Evolutionary conservation across 768 basidiomycete species (phyloP).

Genomic region (Phylloporus rhodoxanthus): DNA sequence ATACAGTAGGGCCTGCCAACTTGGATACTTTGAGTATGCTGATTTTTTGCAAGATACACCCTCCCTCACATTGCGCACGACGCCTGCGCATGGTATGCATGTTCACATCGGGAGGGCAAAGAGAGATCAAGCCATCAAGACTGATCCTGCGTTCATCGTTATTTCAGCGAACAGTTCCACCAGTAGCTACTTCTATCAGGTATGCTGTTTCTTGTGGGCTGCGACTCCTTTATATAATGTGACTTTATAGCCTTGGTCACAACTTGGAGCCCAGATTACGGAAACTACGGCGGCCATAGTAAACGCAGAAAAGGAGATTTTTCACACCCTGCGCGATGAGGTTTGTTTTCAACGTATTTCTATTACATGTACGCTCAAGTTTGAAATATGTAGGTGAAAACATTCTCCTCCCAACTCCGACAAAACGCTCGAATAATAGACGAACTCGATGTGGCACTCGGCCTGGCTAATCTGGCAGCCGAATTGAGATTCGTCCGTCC

Average conservation of each 20-base stretch:
- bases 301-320: constrained; percentile 65
- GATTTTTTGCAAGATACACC: constrained; percentile 47
- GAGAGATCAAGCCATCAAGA: constrained; percentile 50
- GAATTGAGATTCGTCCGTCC: constrained; percentile 78
- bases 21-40: constrained; percentile 1
- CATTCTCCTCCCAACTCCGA: constrained; percentile 50
- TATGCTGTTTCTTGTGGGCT: constrained; percentile 19
- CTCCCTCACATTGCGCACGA: constrained; percentile 68
- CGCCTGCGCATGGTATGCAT: constrained; percentile 65
- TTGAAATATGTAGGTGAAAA: constrained; percentile 48
- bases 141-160: constrained; percentile 45
- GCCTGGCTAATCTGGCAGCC: constrained; percentile 73
- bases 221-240: background rate
- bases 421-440: constrained; percentile 75
- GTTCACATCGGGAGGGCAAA: constrained; percentile 64
- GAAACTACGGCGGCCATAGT: constrained; percentile 49
- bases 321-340: constrained; percentile 61
- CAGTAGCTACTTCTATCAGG: constrained; percentile 62
- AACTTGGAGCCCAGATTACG: constrained; percentile 62
- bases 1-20: constrained; percentile 40
- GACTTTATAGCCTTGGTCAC: constrained; percentile 59
- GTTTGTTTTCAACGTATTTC: constrained; percentile 30
- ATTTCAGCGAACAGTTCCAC: constrained; percentile 64
- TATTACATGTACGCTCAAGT: constrained; percentile 1
- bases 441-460: constrained; percentile 79